Conservation (phyloP, 208 protist species). For the Herpetomonas muscarum region DNA sequence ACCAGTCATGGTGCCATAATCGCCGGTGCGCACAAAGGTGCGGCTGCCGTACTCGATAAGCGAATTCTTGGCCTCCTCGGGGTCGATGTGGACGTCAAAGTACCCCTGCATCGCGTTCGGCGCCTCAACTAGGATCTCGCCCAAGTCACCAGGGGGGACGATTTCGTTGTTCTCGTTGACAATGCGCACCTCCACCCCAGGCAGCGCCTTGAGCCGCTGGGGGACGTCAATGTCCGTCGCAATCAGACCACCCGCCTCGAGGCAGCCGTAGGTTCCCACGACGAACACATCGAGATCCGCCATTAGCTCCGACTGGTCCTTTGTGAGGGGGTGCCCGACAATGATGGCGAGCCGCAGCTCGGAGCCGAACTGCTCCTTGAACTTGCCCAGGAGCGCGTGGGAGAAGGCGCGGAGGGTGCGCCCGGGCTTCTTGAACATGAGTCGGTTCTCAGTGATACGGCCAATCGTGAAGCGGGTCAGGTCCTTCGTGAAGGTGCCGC, state of each 20-base stretch:
- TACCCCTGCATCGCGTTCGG: slow-evolving; percentile 90
- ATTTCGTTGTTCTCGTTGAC: slow-evolving; percentile 92
- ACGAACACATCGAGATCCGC: slow-evolving; percentile 89
- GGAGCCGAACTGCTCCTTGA: slow-evolving; percentile 84
- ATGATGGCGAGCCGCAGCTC: slow-evolving; percentile 84
- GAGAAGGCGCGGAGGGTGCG: slow-evolving; percentile 69
- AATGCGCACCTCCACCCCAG: slow-evolving; percentile 84
- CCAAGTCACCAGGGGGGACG: slow-evolving; percentile 79
- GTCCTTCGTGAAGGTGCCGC: slow-evolving; percentile 72
- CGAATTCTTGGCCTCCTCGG: slow-evolving; percentile 82
- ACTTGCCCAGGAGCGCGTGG: slow-evolving; percentile 75
- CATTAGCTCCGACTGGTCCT: slow-evolving; percentile 84
- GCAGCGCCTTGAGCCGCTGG: slow-evolving; percentile 81
- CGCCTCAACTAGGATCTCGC: slow-evolving; percentile 83
- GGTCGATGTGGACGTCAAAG: slow-evolving; percentile 88
- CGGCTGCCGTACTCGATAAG: slow-evolving; percentile 84
- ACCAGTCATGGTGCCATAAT: slow-evolving; percentile 84
- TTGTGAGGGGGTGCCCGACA: slow-evolving; percentile 77
- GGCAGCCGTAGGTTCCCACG: slow-evolving; percentile 84
- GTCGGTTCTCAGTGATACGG: slow-evolving; percentile 81
- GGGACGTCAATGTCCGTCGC: slow-evolving; percentile 89
- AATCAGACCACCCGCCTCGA: slow-evolving; percentile 84
- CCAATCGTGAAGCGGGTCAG: slow-evolving; percentile 80
- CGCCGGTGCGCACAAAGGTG: slow-evolving; percentile 86
- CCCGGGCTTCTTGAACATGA: slow-evolving; percentile 84